Conservation (phyloP, 495 filamentous ascomycete species). For the Pyronema omphalodes region DNA sequence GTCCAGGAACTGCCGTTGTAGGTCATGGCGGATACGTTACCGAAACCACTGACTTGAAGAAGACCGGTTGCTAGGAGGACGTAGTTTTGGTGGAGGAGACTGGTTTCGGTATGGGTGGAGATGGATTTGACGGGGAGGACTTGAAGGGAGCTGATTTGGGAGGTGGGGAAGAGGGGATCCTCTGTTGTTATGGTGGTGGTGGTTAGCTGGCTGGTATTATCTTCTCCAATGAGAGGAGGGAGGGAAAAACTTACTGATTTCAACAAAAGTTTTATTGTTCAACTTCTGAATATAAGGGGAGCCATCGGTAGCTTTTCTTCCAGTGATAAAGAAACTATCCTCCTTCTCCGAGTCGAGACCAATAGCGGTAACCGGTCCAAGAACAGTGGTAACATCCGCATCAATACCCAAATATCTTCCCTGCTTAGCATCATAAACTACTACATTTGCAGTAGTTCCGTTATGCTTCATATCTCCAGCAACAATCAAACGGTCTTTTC, state of each 20-base stretch:
- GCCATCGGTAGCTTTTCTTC: slow-evolving; percentile 41
- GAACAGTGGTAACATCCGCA: slow-evolving; percentile 44
- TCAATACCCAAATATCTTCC: slow-evolving; percentile 42
- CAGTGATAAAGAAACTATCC: slow-evolving; percentile 64
- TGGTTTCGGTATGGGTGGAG: slow-evolving; percentile 42
- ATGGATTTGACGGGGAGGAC: slow-evolving; percentile 42
- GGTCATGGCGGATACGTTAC: slow-evolving; percentile 61
- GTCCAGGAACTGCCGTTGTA: slow-evolving; percentile 62
- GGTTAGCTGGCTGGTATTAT: no score
- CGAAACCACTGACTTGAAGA: slow-evolving; percentile 53
- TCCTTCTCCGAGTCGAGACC: slow-evolving; percentile 51
- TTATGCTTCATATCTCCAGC: slow-evolving; percentile 56
- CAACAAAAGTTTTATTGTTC: slow-evolving; percentile 39
- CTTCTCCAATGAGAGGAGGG: no score
- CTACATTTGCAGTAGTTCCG: slow-evolving; percentile 45
- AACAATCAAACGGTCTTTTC: slow-evolving; percentile 46
- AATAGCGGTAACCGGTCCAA: slow-evolving; percentile 48
- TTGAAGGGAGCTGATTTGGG: slow-evolving; percentile 59
- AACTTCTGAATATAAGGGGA: slow-evolving; percentile 63
- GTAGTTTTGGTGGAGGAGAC: slow-evolving; percentile 44
- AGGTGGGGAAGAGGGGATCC: slow-evolving; percentile 40
- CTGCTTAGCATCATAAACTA: slow-evolving; percentile 48
- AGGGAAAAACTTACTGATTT: slow-evolving; percentile 9
- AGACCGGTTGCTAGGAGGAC: slow-evolving; percentile 67
- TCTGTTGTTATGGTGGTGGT: no score